These are phyloP conservation scores for Hippophae tibetana DNA, from an alignment of 306 rosid genomes.

Conservation along the genomic window DNA sequence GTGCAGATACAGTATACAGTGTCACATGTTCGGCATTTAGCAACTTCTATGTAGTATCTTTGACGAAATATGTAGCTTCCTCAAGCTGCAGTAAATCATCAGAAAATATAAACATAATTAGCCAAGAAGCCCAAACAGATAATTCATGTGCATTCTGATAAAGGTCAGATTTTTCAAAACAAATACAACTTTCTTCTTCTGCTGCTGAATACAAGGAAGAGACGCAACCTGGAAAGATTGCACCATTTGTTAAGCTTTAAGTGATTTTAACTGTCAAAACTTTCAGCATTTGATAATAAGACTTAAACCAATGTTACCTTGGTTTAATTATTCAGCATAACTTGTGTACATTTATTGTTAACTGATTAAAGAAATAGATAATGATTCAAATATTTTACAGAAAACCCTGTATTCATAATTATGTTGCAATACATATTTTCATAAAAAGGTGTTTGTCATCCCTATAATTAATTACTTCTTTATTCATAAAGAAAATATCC, in stretches of 20 bases:
- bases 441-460: too few species aligned
- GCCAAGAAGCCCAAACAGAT: slow-evolving; percentile 13
- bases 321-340: neutral
- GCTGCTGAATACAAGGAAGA: slow-evolving; percentile 89
- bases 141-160: slow-evolving; percentile 70
- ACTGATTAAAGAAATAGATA: too few species aligned
- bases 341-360: too few species aligned
- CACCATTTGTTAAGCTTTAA: neutral
- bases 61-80: slow-evolving; percentile 69
- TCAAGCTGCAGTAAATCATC: slow-evolving; percentile 62
- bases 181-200: slow-evolving; percentile 95
- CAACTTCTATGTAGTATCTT: slow-evolving; percentile 62
- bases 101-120: slow-evolving; percentile 13
- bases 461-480: too few species aligned
- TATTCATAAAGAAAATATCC: too few species aligned
- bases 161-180: slow-evolving; percentile 88
- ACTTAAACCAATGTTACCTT: neutral
- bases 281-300: slow-evolving; percentile 1
- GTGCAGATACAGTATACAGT: slow-evolving; percentile 77
- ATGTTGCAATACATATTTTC: too few species aligned
- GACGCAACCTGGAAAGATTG: slow-evolving; percentile 55
- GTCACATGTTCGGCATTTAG: slow-evolving; percentile 60
- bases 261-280: neutral
- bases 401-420: too few species aligned
- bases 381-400: too few species aligned